Conservation (phyloP, 2,329 filamentous ascomycete genomes). For the Calonectria pauciramosa region DNA sequence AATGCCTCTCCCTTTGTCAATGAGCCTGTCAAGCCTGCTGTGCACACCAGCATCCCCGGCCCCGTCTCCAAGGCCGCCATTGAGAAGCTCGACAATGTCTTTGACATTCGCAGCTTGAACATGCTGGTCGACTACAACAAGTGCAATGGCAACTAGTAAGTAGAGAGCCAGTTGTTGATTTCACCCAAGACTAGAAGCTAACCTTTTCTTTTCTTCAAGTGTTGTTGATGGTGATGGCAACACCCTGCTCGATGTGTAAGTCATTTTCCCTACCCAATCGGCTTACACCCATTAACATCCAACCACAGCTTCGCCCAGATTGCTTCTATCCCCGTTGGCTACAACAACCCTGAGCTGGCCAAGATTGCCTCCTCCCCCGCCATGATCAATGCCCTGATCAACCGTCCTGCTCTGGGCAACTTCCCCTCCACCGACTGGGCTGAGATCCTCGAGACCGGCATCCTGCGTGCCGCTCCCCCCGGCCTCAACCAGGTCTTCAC, state of each 20-base stretch:
- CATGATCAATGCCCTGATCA: constrained; percentile 85
- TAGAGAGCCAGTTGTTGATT: background rate
- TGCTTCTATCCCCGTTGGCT: constrained; percentile 89
- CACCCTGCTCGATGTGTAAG: constrained; percentile 76
- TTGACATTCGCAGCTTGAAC: constrained; percentile 87
- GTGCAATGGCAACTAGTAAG: constrained; percentile 79
- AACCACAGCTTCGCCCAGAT: constrained; percentile 82
- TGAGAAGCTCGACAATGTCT: constrained; percentile 79
- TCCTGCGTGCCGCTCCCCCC: constrained; percentile 88
- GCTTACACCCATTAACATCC: background rate
- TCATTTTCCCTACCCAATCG: constrained; percentile 17
- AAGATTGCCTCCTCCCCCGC: constrained; percentile 78
- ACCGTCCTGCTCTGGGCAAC: constrained; percentile 89
- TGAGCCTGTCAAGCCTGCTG: constrained; percentile 63
- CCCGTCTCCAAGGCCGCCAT: constrained; percentile 78
- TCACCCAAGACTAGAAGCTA: background rate
- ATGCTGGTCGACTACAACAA: constrained; percentile 81
- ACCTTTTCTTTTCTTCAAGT: constrained; percentile 21
- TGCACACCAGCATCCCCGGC: constrained; percentile 77
- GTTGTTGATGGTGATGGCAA: constrained; percentile 79
- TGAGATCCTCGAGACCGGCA: constrained; percentile 80
- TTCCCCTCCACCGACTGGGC: constrained; percentile 89
- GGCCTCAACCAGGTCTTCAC: constrained; percentile 91
- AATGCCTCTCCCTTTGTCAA: constrained; percentile 50
- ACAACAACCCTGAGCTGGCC: constrained; percentile 85